Evolutionary conservation across 441 rosid species (phyloP).

Genomic region (Heliophila coronopifolia): DNA sequence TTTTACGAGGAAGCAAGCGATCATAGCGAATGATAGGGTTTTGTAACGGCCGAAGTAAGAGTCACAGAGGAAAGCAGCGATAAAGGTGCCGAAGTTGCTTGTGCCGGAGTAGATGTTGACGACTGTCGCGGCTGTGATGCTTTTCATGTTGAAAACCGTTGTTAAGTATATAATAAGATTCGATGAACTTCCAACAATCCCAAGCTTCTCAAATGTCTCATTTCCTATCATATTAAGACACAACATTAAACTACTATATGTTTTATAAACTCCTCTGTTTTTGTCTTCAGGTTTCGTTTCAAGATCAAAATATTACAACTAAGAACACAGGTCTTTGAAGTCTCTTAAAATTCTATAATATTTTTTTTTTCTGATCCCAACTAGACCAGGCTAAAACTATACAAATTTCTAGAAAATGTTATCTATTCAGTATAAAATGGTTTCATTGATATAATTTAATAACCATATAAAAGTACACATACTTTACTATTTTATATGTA

Average conservation of each 20-base stretch:
- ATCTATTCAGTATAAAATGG: too few relatives aligned
- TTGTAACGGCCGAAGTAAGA: constrained; percentile 67
- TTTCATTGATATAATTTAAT: too few relatives aligned
- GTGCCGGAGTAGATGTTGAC: constrained; percentile 58
- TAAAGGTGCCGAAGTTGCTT: constrained; percentile 46
- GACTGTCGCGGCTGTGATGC: constrained; percentile 54
- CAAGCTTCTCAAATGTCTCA: constrained; percentile 71
- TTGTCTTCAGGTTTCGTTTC: not conserved
- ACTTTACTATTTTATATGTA: too few relatives aligned
- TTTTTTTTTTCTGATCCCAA: not conserved
- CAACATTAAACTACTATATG: too few relatives aligned
- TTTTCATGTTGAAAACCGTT: constrained; percentile 55
- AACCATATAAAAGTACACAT: too few relatives aligned
- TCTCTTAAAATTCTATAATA: too few relatives aligned
- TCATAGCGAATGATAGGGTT: constrained; percentile 46
- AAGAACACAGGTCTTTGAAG: not conserved
- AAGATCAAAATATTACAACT: not conserved
- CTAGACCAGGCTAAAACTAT: too few relatives aligned
- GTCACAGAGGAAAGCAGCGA: constrained; percentile 65
- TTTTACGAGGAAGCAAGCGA: constrained; percentile 54
- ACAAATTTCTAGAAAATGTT: too few relatives aligned
- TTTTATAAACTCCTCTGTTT: constrained; percentile 13
- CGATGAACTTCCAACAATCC: constrained; percentile 53
- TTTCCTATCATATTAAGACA: too few relatives aligned
- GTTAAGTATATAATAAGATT: constrained; percentile 63